Percentiles rank a stretch among this genome's conserved stretches.
phyloP scores from a whole-genome alignment of 2,329 filamentous ascomycete genomes.

The Cercospora sesami region DNA sequence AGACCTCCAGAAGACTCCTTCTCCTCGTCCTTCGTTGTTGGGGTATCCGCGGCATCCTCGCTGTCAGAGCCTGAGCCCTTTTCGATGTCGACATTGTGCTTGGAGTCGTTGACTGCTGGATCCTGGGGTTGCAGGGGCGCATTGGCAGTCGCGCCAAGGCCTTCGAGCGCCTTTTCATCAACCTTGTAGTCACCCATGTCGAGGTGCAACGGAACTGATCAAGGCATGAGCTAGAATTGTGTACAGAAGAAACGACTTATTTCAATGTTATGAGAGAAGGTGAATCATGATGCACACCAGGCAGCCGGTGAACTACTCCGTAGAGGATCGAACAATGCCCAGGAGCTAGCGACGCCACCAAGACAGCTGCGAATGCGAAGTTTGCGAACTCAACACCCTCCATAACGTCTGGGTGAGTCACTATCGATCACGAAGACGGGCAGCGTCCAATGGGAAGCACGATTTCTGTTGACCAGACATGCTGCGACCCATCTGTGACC shows the following conservation, averaged over 20 bases:
- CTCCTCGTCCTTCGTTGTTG: conserved; percentile 9
- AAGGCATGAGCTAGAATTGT: neutral
- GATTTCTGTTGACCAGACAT: neutral
- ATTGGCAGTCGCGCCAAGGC: conserved; percentile 10
- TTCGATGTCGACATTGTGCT: conserved; percentile 13
- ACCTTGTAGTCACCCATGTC: conserved; percentile 12
- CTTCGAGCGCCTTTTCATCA: conserved; percentile 17
- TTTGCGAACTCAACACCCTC: neutral
- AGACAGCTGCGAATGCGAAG: neutral
- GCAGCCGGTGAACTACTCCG: neutral
- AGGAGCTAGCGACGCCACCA: conserved; percentile 4
- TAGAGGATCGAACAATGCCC: neutral
- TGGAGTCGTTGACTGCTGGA: conserved; percentile 7
- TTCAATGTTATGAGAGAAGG: neutral
- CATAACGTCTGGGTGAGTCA: neutral
- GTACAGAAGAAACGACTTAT: neutral
- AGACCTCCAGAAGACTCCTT: conserved; percentile 23
- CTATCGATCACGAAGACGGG: neutral
- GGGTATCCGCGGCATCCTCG: conserved; percentile 10
- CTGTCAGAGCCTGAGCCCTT: conserved; percentile 9
- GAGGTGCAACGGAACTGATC: neutral
- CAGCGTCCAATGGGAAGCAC: neutral
- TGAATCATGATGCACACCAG: neutral
- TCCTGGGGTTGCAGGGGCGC: conserved; percentile 5
- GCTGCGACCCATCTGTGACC: neutral